Evolutionary conservation across 1,284 basidiomycete species (phyloP).

Genomic region (Ustilago curta): DNA sequence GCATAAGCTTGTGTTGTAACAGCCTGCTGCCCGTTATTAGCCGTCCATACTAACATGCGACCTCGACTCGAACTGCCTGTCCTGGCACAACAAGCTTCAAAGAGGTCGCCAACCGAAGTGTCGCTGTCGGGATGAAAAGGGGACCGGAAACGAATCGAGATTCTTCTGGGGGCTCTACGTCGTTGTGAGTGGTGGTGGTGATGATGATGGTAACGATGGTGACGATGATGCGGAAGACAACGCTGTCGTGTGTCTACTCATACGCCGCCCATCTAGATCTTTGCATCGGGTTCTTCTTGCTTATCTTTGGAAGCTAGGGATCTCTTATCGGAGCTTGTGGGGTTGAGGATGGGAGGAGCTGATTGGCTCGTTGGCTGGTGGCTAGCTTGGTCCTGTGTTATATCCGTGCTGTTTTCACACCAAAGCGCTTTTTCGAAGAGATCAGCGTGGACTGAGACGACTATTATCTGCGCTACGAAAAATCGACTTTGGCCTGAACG

Average conservation of each 20-base stretch:
- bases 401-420: not conserved
- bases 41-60: no score
- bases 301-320: constrained; percentile 1
- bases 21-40: no score
- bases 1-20: not conserved
- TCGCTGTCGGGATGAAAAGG: not conserved
- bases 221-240: not conserved
- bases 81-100: no score
- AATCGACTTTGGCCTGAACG: no score
- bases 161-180: not conserved
- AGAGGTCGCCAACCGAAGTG: not conserved
- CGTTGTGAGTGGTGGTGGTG: not conserved
- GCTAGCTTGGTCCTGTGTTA: not conserved
- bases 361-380: no score
- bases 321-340: constrained; percentile 13
- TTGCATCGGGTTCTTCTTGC: constrained; percentile 7
- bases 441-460: no score
- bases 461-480: no score
- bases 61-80: no score
- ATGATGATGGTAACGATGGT: not conserved
- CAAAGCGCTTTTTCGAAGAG: not conserved
- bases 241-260: not conserved
- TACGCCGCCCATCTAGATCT: no score
- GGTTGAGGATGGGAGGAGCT: not conserved
- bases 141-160: not conserved